A percentile compares a stretch with the other conserved stretches of the same genome.
Conservation (phyloP, 257 asterid genomes). For the Handroanthus guayacan region DNA sequence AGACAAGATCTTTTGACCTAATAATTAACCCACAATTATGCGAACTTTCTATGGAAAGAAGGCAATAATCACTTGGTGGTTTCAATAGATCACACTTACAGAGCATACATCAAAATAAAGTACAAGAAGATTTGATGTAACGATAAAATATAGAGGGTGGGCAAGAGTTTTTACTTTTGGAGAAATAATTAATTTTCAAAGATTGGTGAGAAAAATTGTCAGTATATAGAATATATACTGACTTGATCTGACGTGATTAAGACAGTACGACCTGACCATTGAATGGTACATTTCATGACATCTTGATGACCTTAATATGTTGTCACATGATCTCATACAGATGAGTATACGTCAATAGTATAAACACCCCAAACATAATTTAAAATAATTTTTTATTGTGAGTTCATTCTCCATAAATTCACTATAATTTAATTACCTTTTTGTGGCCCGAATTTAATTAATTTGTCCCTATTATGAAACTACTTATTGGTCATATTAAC, state of each 20-base stretch:
- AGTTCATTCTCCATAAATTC: no score
- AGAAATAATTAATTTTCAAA: no score
- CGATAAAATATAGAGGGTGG: no score
- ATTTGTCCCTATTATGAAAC: not conserved
- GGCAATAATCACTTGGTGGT: conserved; percentile 28
- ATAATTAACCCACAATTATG: conserved; percentile 29
- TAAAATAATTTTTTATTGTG: not conserved
- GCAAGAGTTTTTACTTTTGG: no score
- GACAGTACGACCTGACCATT: no score
- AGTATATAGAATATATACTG: no score
- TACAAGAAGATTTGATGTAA: not conserved
- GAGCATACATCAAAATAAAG: not conserved
- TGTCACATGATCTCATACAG: no score
- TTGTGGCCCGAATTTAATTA: not conserved
- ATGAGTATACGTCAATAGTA: not conserved
- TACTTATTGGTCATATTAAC: conserved; percentile 12
- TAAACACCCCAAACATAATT: not conserved
- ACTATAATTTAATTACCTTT: not conserved
- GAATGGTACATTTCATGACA: no score
- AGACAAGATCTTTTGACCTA: conserved; percentile 27
- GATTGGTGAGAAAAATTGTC: not conserved
- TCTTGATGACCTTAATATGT: no score
- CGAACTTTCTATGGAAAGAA: not conserved
- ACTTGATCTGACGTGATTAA: no score
- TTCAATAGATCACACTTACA: not conserved